Evolutionary conservation across 805 yeast genomes (phyloP).

Genomic region (Saccharomycopsis sp.): DNA sequence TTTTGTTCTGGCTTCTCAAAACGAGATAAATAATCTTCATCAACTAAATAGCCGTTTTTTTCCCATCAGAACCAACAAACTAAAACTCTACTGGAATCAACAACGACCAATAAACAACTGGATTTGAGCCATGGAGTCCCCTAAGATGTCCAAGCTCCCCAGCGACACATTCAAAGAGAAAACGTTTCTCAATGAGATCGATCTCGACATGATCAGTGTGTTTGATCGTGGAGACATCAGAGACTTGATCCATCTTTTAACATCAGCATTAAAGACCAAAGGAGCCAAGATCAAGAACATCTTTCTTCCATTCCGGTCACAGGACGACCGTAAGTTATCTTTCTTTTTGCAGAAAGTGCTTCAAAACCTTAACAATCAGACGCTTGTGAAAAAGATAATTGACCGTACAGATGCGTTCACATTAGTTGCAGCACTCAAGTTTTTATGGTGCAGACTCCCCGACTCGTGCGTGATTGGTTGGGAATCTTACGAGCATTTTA

Average conservation of each 20-base stretch:
- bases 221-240: constrained; percentile 62
- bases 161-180: constrained; percentile 11
- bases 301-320: constrained; percentile 71
- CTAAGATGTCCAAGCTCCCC: background rate
- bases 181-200: constrained; percentile 20
- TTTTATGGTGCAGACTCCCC: constrained; percentile 82
- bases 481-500: constrained; percentile 72
- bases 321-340: constrained; percentile 54
- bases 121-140: too few relatives aligned
- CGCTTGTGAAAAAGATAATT: constrained; percentile 35
- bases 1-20: too few relatives aligned
- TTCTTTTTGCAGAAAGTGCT: constrained; percentile 47
- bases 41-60: too few relatives aligned
- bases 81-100: background rate
- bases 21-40: too few relatives aligned
- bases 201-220: constrained; percentile 27
- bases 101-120: too few relatives aligned
- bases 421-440: constrained; percentile 66
- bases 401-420: constrained; percentile 59
- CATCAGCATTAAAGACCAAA: constrained; percentile 62
- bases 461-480: constrained; percentile 78
- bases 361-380: constrained; percentile 29
- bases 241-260: constrained; percentile 60
- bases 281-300: constrained; percentile 71
- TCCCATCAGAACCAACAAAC: too few relatives aligned